Evolutionary conservation across 139 green algal species (phyloP), one percentile per base, ranked within the genome.

Genomic region (Dunaliella sp.): DNA sequence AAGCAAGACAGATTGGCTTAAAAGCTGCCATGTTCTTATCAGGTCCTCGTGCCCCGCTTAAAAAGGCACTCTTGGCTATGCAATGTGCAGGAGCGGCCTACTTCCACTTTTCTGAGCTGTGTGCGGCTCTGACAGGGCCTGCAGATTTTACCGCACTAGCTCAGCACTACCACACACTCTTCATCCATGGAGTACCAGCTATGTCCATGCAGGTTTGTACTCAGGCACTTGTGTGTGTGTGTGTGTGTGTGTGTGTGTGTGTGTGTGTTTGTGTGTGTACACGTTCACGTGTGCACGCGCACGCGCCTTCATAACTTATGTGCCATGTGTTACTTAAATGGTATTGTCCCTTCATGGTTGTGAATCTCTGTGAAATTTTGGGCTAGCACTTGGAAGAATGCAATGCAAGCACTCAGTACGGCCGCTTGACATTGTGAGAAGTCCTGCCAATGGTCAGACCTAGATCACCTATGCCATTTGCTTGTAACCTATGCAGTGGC

Each of bases 91-190:
- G 91, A 7, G 93, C 88, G 1, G 94, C 94, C 0, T 89, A 89
- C 31, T 88, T 92, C 58, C 26, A 31, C 0, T 96, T 96, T 86
- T 22, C 31, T 0, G 92, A 96, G 79, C 91, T 97, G 80, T 97
- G 94, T 73, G 90, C 72, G 0, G 30, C 59, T 1, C 80, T 88
- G 1, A 84, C 95, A 33, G 95, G 95, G 0, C 84, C 93, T 32
- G 91, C 95, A 1, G 95, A 98, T 91, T 98, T 96, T 87, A 90
- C 97, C 32, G 95, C 95, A 0, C n/a, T 98, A 0, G 87, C 88
- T 1, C 76, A 87, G 1, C 16, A 76, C 30, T 98, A 93, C 89
- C 92, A 97, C 89, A 96, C 94, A 0, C 82, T 98, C 0, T 94
- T 98, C 80, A 57, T 98, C 22, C 84, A 83, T 26, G 90, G 86